Conservation (phyloP, 2,329 filamentous ascomycete genomes). For the Cytospora chrysosperma region DNA sequence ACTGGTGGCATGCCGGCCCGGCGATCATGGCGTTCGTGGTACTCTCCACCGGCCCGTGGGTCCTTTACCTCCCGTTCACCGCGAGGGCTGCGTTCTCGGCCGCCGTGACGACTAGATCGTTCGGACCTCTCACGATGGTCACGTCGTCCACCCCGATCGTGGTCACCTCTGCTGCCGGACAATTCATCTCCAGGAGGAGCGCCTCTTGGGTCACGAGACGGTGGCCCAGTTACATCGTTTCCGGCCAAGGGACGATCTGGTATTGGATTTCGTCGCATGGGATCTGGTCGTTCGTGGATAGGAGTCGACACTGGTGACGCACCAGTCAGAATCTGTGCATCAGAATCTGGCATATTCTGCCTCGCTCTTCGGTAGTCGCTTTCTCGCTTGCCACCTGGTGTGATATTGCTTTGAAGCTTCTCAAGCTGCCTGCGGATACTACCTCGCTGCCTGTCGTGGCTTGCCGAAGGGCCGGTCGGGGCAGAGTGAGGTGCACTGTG, state of each 20-base stretch:
- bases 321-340: constrained; percentile 56
- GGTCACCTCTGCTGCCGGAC: constrained; percentile 38
- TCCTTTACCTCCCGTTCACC: constrained; percentile 44
- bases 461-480: constrained; percentile 36
- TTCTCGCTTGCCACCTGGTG: constrained; percentile 35
- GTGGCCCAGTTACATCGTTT: constrained; percentile 30
- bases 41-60: constrained; percentile 31
- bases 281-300: constrained; percentile 48
- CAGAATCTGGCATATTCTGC: constrained; percentile 50
- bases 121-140: constrained; percentile 44
- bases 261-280: constrained; percentile 38
- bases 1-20: constrained; percentile 33
- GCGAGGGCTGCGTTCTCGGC: constrained; percentile 48
- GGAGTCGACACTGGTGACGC: constrained; percentile 52
- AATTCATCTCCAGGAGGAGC: constrained; percentile 39
- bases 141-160: constrained; percentile 43
- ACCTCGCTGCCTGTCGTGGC: constrained; percentile 37
- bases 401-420: constrained; percentile 48
- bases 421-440: constrained; percentile 52
- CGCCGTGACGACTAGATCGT: constrained; percentile 45
- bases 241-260: constrained; percentile 28
- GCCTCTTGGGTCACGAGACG: constrained; percentile 31
- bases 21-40: constrained; percentile 46
- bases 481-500: constrained; percentile 26
- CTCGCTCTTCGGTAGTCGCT: constrained; percentile 26